phyloP scores from a whole-genome alignment of 2,329 filamentous ascomycete species.

The Cladosporium sp. region DNA sequence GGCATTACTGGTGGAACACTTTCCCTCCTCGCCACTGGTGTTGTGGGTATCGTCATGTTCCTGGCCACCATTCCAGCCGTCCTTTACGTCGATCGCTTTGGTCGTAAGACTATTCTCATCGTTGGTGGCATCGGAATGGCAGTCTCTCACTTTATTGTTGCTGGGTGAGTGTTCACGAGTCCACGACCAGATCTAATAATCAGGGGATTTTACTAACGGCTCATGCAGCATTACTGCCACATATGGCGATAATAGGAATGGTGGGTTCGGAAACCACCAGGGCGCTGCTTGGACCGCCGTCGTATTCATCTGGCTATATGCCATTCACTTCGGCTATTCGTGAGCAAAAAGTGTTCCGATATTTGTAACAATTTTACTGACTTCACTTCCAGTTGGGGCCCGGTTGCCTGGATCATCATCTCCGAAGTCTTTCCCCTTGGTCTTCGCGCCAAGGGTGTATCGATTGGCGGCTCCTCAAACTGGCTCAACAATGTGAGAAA shows the following conservation, averaged over 20 bases:
- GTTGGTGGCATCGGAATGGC: slow-evolving; percentile 38
- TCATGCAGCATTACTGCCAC: slow-evolving; percentile 29
- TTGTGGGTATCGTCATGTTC: slow-evolving; percentile 71
- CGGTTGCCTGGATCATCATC: slow-evolving; percentile 63
- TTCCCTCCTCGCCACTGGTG: slow-evolving; percentile 67
- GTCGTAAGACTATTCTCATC: slow-evolving; percentile 43
- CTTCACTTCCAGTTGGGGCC: slow-evolving; percentile 53
- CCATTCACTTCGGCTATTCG: slow-evolving; percentile 71
- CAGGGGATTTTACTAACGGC: neutral
- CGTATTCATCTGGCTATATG: slow-evolving; percentile 71
- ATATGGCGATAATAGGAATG: slow-evolving; percentile 42
- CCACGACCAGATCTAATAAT: no score
- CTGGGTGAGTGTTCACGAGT: slow-evolving; percentile 39
- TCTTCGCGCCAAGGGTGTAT: slow-evolving; percentile 32
- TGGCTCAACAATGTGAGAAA: slow-evolving; percentile 29
- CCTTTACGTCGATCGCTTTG: slow-evolving; percentile 63
- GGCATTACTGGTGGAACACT: slow-evolving; percentile 48
- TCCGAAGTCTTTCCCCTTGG: slow-evolving; percentile 32
- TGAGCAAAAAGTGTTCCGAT: neutral
- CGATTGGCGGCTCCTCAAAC: slow-evolving; percentile 25
- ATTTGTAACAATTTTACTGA: neutral
- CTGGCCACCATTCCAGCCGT: slow-evolving; percentile 67
- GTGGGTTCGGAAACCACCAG: slow-evolving; percentile 48
- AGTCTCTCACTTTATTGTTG: slow-evolving; percentile 51
- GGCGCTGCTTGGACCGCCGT: slow-evolving; percentile 69